phyloP scores from a whole-genome alignment of 2,329 filamentous ascomycete species.

The Claviceps paspali region DNA sequence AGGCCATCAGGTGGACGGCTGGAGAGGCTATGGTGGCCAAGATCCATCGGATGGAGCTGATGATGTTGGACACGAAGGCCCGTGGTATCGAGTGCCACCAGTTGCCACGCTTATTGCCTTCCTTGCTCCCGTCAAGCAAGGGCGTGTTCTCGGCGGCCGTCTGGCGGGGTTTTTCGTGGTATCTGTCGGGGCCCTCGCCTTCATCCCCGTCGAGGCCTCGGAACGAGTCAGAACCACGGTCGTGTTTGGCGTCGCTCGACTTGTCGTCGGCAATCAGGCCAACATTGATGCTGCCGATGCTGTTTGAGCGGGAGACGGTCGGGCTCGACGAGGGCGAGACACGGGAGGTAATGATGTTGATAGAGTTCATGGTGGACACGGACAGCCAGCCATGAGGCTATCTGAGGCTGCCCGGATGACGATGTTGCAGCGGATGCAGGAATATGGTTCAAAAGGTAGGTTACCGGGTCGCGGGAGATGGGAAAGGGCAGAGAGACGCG shows the following conservation, averaged over 20 bases:
- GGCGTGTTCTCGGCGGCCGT: constrained; percentile 48
- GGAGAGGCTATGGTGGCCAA: constrained; percentile 66
- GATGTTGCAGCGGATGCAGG: neutral
- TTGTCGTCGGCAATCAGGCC: constrained; percentile 29
- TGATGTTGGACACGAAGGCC: constrained; percentile 54
- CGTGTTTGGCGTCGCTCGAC: constrained; percentile 16
- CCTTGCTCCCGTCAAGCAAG: constrained; percentile 28
- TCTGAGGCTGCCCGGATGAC: constrained; percentile 2
- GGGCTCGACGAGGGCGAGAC: constrained; percentile 49
- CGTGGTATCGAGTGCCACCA: constrained; percentile 46
- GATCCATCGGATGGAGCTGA: constrained; percentile 64
- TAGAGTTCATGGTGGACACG: constrained; percentile 73
- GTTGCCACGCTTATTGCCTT: constrained; percentile 21
- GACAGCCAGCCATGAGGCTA: constrained; percentile 37
- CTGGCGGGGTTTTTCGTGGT: constrained; percentile 19
- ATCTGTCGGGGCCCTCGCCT: constrained; percentile 23
- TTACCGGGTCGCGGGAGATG: neutral
- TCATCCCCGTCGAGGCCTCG: constrained; percentile 20
- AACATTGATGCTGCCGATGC: constrained; percentile 37
- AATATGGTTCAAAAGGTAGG: neutral
- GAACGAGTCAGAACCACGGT: constrained; percentile 21
- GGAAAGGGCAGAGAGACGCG: neutral
- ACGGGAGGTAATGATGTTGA: constrained; percentile 83
- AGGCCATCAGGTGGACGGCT: constrained; percentile 67
- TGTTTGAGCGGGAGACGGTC: constrained; percentile 43